Base-by-base conservation (phyloP, 176 grass and related monocot species). In the Thalia dealbata region DNA sequence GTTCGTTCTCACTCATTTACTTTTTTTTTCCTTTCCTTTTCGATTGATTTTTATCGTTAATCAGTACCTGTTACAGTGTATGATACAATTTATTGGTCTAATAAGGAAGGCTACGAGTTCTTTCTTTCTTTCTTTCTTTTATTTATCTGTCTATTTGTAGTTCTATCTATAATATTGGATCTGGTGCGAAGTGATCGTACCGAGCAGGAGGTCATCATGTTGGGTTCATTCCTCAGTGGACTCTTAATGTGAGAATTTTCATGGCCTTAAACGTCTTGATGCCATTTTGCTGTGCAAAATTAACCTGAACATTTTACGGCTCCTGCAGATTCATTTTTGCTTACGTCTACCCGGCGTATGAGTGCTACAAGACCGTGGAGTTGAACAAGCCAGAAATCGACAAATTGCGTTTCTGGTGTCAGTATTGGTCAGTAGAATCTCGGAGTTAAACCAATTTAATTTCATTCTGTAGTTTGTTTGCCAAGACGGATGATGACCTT, bases 341-440 rank as follows among this genome's bases (percentile, higher is more conserved):
- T 10, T 88, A 93, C 67, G 87, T 77, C 14, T 97, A 86, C 78
- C 87, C 87, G 43, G 87, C 87, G 50, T 91, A 97, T 62, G 45
- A 75, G 69, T 97, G 95, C 85, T 93, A 85, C 76, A 97, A 93
- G 79, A 84, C 85, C 10, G 73, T 97, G 70, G 83, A 97, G 74
- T 41, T 78, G 81, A 86, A 80, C 56, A 50, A 74, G 28, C 82
- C 81, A 3, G 76, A 84, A 58, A 86, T 84, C 19, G 95, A 90
- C 19, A 71, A 72, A 70, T 52, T 97, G 71, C 81, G 81, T 30
- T 92, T 97, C 84, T 92, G 95, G 87, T 90, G 84, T 43, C 82
- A 90, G 78, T 97, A 97, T 41, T 92, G 93, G 89, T 97, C 55
- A 59, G 61, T 77, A n/a, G n/a, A n/a, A n/a, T n/a, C n/a, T n/a